Conservation (phyloP, 768 basidiomycete genomes). For the Scleroderma citrinum region DNA sequence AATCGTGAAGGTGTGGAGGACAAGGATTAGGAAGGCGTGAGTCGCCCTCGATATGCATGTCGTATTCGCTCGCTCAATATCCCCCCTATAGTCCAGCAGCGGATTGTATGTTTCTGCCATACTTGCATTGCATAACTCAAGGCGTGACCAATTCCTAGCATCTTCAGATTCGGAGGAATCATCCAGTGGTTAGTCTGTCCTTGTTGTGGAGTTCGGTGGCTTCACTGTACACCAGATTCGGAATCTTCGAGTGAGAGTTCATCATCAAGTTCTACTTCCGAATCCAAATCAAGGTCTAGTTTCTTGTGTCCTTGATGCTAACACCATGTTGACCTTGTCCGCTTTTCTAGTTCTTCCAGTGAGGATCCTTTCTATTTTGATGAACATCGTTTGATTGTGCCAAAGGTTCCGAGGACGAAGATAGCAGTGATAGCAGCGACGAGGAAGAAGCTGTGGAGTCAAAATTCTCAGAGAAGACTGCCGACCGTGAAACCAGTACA, state of each 20-base stretch:
- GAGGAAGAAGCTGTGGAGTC: not conserved
- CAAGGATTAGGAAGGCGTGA: conserved; percentile 22
- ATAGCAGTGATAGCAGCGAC: conserved; percentile 8
- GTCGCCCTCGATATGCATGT: conserved; percentile 4
- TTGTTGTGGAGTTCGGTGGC: not conserved
- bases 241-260: conserved; percentile 20
- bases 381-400: not conserved
- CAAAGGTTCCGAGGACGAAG: conserved; percentile 14
- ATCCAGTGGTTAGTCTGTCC: conserved; percentile 19
- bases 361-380: conserved; percentile 6
- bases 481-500: conserved; percentile 33
- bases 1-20: conserved; percentile 64
- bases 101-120: conserved; percentile 18
- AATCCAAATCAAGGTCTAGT: not conserved
- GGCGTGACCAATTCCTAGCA: conserved; percentile 7
- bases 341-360: conserved; percentile 16
- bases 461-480: conserved; percentile 6
- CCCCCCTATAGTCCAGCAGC: conserved; percentile 6
- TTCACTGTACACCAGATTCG: conserved; percentile 3
- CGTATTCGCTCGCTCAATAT: conserved; percentile 5
- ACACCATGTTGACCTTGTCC: conserved; percentile 8
- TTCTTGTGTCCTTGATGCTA: not conserved
- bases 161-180: conserved; percentile 21
- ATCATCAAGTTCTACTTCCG: not conserved
- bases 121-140: not conserved